Evolutionary conservation across 164 flowering plant species (phyloP), one percentile per base, ranked within the genome.

Genomic region (Aristolochia californica): DNA sequence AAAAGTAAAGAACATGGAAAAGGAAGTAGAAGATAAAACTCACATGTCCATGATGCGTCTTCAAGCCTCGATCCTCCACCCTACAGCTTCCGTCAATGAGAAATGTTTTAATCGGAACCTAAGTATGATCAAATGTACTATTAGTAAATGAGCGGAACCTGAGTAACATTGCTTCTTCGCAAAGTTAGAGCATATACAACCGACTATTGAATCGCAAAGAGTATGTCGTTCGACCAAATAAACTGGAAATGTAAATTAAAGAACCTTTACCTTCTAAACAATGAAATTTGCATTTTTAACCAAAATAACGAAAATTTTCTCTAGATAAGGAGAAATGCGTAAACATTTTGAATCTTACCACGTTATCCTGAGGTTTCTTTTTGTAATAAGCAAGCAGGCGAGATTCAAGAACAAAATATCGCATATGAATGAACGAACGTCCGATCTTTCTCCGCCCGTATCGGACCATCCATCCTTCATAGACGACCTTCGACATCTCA

Each of bases 391-490:
- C 96, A 38, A 94, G 83, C 66, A 94, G 74, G 22, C 91, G 79
- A 43, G 88, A 65, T 68, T 88, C 99, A 10, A 94, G 90, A 63
- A 94, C 97, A 62, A 94, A 94, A 72, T 83, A 94, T 20, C 99
- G 72, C 97, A 90, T 94, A 40, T 94, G 99, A 53, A 94, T 88
- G 62, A 60, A 94, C 2, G 99, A 94, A 67, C 97, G 73, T 3
- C 99, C 99, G 68, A 94, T 86, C 86, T 88, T 94, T 75, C 97
- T 72, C 74, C 99, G 68, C 22, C 99, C 99, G 68, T 82, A 86
- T 58, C 99, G 72, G 43, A 94, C 99, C 97, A 94, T 84, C 97
- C 97, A 94, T 60, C 99, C 99, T 71, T 94, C 99, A 48, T 90
- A 82, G 22, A 94, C 91, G 54, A 88, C 87, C 78, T 88, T 87